A percentile compares a stretch with the other conserved stretches of the same genome.
Evolutionary conservation across 257 asterid genomes (phyloP).

Genomic region (Nicotiana paniculata): DNA sequence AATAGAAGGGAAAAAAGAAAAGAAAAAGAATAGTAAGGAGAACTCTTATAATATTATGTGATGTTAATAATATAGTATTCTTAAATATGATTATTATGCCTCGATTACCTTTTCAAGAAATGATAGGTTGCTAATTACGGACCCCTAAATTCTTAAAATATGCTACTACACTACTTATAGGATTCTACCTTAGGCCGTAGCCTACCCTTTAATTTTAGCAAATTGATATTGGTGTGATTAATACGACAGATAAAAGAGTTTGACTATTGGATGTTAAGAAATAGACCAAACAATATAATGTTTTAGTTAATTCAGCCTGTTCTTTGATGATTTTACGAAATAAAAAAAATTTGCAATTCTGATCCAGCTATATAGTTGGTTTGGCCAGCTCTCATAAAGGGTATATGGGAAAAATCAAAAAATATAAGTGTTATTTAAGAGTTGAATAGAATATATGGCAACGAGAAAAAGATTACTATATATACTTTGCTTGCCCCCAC

Average conservation of each 20-base stretch:
- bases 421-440: not conserved
- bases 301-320: not conserved
- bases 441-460: not conserved
- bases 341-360: not conserved
- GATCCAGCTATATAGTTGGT: not conserved
- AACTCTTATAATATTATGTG: too few species aligned
- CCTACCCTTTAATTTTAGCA: not conserved
- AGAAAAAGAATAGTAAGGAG: not conserved
- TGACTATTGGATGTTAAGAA: too few species aligned
- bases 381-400: not conserved
- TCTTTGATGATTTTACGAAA: not conserved
- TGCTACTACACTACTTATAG: not conserved
- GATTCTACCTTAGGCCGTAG: not conserved
- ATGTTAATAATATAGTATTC: too few species aligned
- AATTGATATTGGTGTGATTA: not conserved
- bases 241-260: too few species aligned
- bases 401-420: too few species aligned
- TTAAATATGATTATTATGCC: not conserved
- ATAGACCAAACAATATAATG: too few species aligned
- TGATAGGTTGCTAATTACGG: not conserved
- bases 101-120: not conserved
- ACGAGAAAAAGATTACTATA: not conserved
- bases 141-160: too few species aligned
- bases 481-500: not conserved
- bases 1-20: too few species aligned